Conservation (phyloP, 2,329 filamentous ascomycete genomes). For the Tolypocladium cylindrosporum region DNA sequence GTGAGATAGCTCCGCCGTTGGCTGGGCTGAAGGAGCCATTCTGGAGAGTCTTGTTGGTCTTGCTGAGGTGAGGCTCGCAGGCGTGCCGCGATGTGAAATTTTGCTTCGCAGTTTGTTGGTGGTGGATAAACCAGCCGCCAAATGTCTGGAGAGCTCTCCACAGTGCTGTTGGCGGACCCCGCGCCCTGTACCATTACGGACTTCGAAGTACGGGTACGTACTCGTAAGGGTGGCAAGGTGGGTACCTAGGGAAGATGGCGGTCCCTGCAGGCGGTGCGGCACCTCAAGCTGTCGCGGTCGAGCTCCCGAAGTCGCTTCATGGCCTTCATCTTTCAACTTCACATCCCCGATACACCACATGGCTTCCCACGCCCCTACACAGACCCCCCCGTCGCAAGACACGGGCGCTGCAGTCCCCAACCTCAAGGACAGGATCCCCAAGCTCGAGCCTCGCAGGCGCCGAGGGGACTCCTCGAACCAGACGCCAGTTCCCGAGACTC, state of each 20-base stretch:
- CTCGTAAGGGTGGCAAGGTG: not conserved
- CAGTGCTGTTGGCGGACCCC: not conserved
- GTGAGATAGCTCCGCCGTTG: slow-evolving; percentile 43
- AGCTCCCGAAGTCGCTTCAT: not conserved
- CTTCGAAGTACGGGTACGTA: too few relatives aligned
- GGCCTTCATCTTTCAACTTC: not conserved
- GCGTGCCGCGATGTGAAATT: slow-evolving; percentile 6
- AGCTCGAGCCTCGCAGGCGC: slow-evolving; percentile 54
- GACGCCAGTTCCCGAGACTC: slow-evolving; percentile 64
- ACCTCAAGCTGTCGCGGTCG: not conserved
- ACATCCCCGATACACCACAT: slow-evolving; percentile 8
- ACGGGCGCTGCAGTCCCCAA: slow-evolving; percentile 16
- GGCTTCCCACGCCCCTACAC: slow-evolving; percentile 12
- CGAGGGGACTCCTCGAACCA: slow-evolving; percentile 41
- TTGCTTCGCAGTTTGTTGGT: not conserved
- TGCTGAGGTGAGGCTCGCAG: slow-evolving; percentile 2
- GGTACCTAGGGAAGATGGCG: not conserved
- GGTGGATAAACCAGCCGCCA: not conserved
- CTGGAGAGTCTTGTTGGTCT: not conserved
- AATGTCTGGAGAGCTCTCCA: not conserved
- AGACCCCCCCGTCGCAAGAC: slow-evolving; percentile 3
- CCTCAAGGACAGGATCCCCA: slow-evolving; percentile 49
- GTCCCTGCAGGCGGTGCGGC: not conserved
- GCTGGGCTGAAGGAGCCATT: slow-evolving; percentile 22
- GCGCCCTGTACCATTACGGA: not conserved